Conservation (phyloP, 352 stramenopile genomes). For the Pilasporangium apinafurcum region DNA sequence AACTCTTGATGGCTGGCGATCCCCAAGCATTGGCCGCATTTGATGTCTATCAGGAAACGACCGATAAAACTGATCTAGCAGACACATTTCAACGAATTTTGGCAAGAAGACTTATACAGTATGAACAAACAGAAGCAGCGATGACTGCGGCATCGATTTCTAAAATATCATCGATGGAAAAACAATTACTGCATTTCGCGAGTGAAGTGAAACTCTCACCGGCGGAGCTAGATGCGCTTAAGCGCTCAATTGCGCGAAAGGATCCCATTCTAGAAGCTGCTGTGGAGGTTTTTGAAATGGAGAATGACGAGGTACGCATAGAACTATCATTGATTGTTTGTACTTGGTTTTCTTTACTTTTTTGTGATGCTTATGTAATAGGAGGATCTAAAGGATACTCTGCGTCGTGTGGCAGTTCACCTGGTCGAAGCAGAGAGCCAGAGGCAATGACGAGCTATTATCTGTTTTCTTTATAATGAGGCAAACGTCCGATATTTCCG, state of each 20-base stretch:
- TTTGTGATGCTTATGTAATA: slow-evolving; percentile 4
- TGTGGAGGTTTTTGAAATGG: slow-evolving; percentile 24
- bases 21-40: slow-evolving; percentile 41
- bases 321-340: not conserved
- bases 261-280: slow-evolving; percentile 34
- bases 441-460: too few species aligned
- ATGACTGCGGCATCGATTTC: not conserved
- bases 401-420: slow-evolving; percentile 34
- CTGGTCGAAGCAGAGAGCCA: slow-evolving; percentile 5
- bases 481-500: too few species aligned
- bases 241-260: slow-evolving; percentile 27
- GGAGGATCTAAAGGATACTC: slow-evolving; percentile 47
- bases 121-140: not conserved
- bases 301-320: slow-evolving; percentile 31
- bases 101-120: not conserved
- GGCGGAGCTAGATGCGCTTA: slow-evolving; percentile 22
- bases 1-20: slow-evolving; percentile 21
- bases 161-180: slow-evolving; percentile 20
- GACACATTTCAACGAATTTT: slow-evolving; percentile 51
- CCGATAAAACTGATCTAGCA: slow-evolving; percentile 44
- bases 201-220: slow-evolving; percentile 20
- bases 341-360: not conserved
- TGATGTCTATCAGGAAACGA: slow-evolving; percentile 39
- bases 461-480: too few species aligned
- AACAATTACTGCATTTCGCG: slow-evolving; percentile 32